phyloP scores from a whole-genome alignment of 805 yeast species.

The Torulaspora delbrueckii region DNA sequence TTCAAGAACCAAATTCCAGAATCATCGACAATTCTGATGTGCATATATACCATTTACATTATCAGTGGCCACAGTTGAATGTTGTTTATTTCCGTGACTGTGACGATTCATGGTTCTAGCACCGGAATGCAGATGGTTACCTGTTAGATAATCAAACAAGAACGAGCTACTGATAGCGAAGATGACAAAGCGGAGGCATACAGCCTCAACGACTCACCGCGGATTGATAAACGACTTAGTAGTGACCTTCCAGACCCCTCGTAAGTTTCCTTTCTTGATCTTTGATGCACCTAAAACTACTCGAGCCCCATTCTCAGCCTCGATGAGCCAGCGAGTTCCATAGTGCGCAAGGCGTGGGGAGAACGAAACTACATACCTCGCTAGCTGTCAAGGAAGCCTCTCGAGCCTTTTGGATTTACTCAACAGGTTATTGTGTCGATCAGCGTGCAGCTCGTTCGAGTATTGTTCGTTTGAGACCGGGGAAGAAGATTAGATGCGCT shows the following conservation, averaged over 20 bases:
- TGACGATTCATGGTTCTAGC: background rate
- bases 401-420: background rate
- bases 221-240: background rate
- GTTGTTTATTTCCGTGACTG: slow-evolving; percentile 1
- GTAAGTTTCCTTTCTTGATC: background rate
- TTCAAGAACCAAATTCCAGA: background rate
- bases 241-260: background rate
- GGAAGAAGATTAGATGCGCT: background rate
- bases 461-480: background rate
- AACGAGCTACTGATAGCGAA: slow-evolving; percentile 2
- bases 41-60: background rate
- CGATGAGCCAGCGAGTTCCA: background rate
- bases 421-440: background rate
- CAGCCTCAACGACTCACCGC: background rate
- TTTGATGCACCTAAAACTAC: background rate
- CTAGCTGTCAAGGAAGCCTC: background rate
- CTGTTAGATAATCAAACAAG: background rate
- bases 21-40: background rate
- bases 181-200: slow-evolving; percentile 2
- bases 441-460: background rate
- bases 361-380: background rate
- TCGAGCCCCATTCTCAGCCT: background rate
- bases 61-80: background rate
- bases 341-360: background rate
- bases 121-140: slow-evolving; percentile 1